These are phyloP conservation scores for Kwoniella sp. DNA, from an alignment of 768 basidiomycete species.

Conservation along the genomic window DNA sequence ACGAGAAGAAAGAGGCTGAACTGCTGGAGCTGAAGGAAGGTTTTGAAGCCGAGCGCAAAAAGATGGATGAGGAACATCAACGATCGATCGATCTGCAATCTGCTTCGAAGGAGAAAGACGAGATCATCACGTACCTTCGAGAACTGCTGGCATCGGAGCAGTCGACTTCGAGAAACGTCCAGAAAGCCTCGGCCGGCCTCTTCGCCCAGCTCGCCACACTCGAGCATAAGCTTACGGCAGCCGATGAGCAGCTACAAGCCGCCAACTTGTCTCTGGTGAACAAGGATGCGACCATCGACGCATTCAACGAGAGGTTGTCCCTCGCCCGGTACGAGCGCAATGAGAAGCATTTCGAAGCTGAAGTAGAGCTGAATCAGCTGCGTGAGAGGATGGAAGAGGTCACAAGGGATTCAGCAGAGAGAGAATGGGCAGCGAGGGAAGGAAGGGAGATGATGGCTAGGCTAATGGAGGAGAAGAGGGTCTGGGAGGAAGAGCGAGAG, in stretches of 20 bases:
- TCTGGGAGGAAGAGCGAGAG: constrained; percentile 17
- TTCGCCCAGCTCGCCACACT: not conserved
- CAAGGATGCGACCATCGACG: constrained; percentile 24
- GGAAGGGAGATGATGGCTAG: constrained; percentile 16
- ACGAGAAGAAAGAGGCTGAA: constrained; percentile 2
- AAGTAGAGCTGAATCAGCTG: constrained; percentile 27
- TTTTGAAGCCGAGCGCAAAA: not conserved
- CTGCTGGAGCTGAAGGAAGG: not conserved
- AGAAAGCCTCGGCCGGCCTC: not conserved
- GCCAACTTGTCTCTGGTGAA: constrained; percentile 7
- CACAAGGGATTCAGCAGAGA: constrained; percentile 6
- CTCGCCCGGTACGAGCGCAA: constrained; percentile 31
- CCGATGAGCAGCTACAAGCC: not conserved
- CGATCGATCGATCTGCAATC: not conserved
- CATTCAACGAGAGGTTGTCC: constrained; percentile 27
- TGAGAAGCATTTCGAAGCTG: constrained; percentile 21
- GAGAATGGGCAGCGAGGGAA: constrained; percentile 21
- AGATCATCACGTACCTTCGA: not conserved
- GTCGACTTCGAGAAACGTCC: not conserved
- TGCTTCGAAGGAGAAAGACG: constrained; percentile 9
- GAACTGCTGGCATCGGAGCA: constrained; percentile 13
- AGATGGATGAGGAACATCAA: not conserved
- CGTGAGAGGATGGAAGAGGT: constrained; percentile 25
- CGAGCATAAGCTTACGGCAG: not conserved
- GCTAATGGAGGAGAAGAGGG: constrained; percentile 22